Conservation (phyloP, 2,329 filamentous ascomycete species). For the Orbilia brochopaga region DNA sequence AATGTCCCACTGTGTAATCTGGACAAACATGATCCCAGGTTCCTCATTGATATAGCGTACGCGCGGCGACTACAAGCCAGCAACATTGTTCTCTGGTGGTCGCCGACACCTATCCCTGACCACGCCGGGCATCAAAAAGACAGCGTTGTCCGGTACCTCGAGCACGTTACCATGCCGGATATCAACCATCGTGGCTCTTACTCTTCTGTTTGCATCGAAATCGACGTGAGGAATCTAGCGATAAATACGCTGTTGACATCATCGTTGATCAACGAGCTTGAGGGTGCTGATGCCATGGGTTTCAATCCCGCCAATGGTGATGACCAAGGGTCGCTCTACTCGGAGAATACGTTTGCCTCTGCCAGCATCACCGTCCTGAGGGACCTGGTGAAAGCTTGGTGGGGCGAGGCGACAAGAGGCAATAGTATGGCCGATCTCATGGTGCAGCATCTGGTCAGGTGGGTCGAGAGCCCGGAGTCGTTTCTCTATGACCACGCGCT, state of each 20-base stretch:
- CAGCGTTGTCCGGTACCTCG: slow-evolving; percentile 79
- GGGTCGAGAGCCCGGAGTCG: slow-evolving; percentile 91
- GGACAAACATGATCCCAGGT: slow-evolving; percentile 90
- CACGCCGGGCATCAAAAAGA: slow-evolving; percentile 96
- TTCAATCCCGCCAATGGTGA: slow-evolving; percentile 61
- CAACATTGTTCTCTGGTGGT: slow-evolving; percentile 98
- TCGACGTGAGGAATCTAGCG: slow-evolving; percentile 89
- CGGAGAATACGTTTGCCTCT: slow-evolving; percentile 41
- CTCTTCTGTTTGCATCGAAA: slow-evolving; percentile 92
- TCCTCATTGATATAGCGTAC: slow-evolving; percentile 94
- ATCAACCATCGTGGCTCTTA: slow-evolving; percentile 94
- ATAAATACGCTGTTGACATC: slow-evolving; percentile 98
- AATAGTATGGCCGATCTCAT: slow-evolving; percentile 96
- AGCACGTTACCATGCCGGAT: slow-evolving; percentile 87
- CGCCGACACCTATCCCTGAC: slow-evolving; percentile 80
- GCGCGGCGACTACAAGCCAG: slow-evolving; percentile 87
- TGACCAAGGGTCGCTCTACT: slow-evolving; percentile 34
- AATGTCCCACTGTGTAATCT: slow-evolving; percentile 95
- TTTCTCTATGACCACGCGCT: slow-evolving; percentile 94
- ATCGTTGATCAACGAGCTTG: slow-evolving; percentile 93
- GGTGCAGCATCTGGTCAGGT: slow-evolving; percentile 94
- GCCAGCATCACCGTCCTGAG: slow-evolving; percentile 77
- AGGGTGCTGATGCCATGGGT: slow-evolving; percentile 75
- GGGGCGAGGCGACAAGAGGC: slow-evolving; percentile 87
- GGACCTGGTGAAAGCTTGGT: slow-evolving; percentile 99